Conservation (phyloP, 2,329 filamentous ascomycete species). For the Nothophoma quercina region DNA sequence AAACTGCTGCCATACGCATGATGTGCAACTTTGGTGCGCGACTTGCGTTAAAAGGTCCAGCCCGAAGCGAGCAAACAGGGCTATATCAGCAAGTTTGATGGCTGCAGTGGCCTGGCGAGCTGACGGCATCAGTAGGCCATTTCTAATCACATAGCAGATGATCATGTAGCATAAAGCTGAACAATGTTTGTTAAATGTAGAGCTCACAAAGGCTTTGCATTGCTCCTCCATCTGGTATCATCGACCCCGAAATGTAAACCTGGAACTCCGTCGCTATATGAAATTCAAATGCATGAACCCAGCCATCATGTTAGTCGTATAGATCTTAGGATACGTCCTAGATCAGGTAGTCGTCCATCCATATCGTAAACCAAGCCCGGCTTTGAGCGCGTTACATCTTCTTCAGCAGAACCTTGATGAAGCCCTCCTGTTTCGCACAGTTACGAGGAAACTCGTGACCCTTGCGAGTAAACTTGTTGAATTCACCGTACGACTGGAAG, state of each 20-base stretch:
- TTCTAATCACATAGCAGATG: no score
- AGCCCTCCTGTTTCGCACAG: constrained; percentile 34
- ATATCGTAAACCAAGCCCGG: background rate
- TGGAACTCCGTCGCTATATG: constrained; percentile 2
- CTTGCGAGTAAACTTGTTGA: constrained; percentile 23
- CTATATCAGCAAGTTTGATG: no score
- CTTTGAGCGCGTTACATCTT: constrained; percentile 1
- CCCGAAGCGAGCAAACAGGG: no score
- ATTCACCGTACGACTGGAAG: constrained; percentile 24
- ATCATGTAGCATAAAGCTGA: no score
- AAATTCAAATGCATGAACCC: background rate
- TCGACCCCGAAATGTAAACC: no score
- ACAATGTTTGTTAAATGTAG: no score
- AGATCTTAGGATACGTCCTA: background rate
- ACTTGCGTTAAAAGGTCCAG: no score
- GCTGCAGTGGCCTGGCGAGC: no score
- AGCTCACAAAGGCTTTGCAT: background rate
- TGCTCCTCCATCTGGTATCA: background rate
- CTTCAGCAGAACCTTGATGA: constrained; percentile 28
- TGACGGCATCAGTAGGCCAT: no score
- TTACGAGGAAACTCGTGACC: constrained; percentile 27
- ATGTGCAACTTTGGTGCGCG: no score
- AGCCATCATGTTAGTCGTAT: background rate
- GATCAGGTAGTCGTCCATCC: background rate
- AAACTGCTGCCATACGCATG: no score